Evolutionary conservation across 371 early-diverging fungal genomes (phyloP), one percentile per base, ranked within the genome.

Genomic region (Lichtheimia hyalospora): DNA sequence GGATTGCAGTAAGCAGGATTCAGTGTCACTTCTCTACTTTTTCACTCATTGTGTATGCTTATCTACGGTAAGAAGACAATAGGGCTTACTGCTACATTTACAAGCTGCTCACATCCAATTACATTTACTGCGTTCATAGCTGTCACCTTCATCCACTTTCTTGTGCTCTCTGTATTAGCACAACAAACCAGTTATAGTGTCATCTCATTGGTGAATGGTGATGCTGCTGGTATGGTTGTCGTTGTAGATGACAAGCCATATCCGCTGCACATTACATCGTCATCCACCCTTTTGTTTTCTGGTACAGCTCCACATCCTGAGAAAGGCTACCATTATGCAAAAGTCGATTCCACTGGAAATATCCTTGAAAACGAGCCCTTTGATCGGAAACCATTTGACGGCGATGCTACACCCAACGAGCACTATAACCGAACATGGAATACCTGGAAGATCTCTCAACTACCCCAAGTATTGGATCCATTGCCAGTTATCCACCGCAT

Each of bases 401-500:
- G 16, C 5, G 41, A n/a, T 1, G 43, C 34, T 20, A 69, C 70
- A 16, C 60, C 63, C 28, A 63, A 63, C 40, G 66, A 69, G 21
- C 63, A 63, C 10, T 69, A 62, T 49, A 66, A 66, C 23, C 56
- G 62, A 13, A 50, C 60, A n/a, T 59, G 52, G 57, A 69, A 65
- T 43, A 25, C 43, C 0, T 40, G 24, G 23, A 25, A 41, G 13
- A 54, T 60, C 8, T 12, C 44, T 1, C 21, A 23, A n/a, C 40
- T 67, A 3, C 67, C 62, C 0, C 42, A 21, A 51, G 16, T 66
- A 1, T 49, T 62, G 15, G 54, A 66, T 12, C 43, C 48, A 6
- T 43, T 69, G 14, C 63, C 69, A 13, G 16, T 14, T 5, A 59
- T 70, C 7, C 18, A 70, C 23, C 70, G 70, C 0, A 58, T 70